Evolutionary conservation across 257 asterid genomes (phyloP).

Genomic region (Fraxinus cuspidata): DNA sequence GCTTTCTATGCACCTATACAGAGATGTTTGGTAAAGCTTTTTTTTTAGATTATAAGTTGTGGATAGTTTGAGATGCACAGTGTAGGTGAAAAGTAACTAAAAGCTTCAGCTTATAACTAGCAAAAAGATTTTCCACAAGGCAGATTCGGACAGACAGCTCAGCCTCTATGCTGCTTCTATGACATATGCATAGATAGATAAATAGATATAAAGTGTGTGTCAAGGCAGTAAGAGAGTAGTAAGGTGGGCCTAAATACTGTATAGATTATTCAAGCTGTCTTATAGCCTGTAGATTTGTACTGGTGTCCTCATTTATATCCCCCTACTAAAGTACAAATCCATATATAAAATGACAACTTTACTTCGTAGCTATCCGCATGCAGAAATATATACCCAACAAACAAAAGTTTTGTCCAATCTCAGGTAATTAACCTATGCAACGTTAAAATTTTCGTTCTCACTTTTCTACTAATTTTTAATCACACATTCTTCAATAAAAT

Average conservation of each 20-base stretch:
- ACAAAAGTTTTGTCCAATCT: no score
- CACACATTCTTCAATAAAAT: no score
- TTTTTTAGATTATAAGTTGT: no score
- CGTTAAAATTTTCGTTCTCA: no score
- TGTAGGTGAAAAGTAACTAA: no score
- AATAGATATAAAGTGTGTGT: not conserved
- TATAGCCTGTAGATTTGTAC: constrained; percentile 17
- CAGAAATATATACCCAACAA: not conserved
- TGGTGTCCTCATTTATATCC: constrained; percentile 5
- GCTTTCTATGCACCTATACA: not conserved
- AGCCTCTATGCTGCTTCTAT: not conserved
- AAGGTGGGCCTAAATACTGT: not conserved
- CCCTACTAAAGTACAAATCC: constrained; percentile 19
- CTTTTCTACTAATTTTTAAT: no score
- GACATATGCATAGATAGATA: no score
- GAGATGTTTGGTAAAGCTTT: no score
- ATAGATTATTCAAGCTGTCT: constrained; percentile 32
- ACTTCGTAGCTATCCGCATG: constrained; percentile 23
- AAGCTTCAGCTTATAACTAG: no score
- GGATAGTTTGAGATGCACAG: no score
- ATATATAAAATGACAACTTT: constrained; percentile 17
- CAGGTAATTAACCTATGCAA: no score
- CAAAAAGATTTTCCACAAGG: no score
- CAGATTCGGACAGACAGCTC: not conserved
- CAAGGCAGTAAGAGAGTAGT: not conserved